Percentiles rank a stretch among this genome's conserved stretches.
phyloP scores from a whole-genome alignment of 495 filamentous ascomycete species.

The Hypoxylon crocopeplum region DNA sequence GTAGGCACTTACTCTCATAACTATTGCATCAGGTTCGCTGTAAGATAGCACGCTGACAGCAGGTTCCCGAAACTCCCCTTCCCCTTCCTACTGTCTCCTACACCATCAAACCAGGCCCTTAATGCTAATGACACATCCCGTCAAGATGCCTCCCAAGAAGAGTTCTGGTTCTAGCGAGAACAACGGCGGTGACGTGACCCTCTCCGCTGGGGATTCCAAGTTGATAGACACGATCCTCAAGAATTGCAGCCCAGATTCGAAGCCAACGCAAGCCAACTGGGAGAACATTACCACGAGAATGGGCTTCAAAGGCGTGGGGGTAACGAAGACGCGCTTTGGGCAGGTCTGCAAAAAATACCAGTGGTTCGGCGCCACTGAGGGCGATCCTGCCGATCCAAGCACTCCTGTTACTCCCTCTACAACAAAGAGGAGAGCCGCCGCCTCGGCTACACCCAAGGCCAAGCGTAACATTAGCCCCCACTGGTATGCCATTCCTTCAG shows the following conservation, averaged over 20 bases:
- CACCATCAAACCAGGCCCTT: not conserved
- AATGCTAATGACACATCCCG: not conserved
- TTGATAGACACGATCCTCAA: slow-evolving; percentile 31
- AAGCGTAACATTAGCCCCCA: too few species aligned
- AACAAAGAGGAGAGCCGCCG: not conserved
- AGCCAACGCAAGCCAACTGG: slow-evolving; percentile 22
- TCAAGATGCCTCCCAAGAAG: slow-evolving; percentile 8
- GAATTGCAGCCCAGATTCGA: slow-evolving; percentile 9
- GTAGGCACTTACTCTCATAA: too few species aligned
- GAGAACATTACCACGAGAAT: slow-evolving; percentile 4
- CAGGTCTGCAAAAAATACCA: slow-evolving; percentile 27
- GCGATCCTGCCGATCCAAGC: not conserved
- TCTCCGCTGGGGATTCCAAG: too few species aligned
- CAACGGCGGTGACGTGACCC: too few species aligned
- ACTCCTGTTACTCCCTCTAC: not conserved
- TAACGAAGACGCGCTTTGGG: slow-evolving; percentile 25
- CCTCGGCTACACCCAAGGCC: too few species aligned
- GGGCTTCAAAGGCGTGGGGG: slow-evolving; percentile 16
- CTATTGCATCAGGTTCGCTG: too few species aligned
- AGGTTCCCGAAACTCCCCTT: too few species aligned
- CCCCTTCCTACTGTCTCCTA: not conserved
- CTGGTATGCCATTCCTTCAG: too few species aligned
- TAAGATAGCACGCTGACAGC: too few species aligned
- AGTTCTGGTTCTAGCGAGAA: not conserved
- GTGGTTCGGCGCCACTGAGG: slow-evolving; percentile 16